Percentiles rank a stretch among this genome's conserved stretches.
These are phyloP conservation scores for Solanum bulbocastanum DNA, from an alignment of 257 asterid species.

Conservation along the genomic window DNA sequence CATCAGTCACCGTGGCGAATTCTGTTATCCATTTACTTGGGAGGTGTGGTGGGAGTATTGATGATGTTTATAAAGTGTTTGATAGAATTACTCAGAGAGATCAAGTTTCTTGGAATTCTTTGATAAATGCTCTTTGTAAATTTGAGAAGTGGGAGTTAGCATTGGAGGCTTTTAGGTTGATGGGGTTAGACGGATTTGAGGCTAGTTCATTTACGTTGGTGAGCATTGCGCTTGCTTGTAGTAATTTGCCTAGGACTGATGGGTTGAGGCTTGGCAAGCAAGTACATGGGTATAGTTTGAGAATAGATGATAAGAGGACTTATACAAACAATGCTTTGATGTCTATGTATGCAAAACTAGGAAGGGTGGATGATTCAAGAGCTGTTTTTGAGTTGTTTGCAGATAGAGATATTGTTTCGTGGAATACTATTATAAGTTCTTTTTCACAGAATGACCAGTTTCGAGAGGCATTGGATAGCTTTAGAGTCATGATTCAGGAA, in stretches of 20 bases:
- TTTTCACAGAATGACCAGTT: constrained; percentile 40
- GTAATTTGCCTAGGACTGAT: constrained; percentile 40
- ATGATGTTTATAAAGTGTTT: constrained; percentile 49
- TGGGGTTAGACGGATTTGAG: constrained; percentile 45
- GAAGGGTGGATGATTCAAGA: constrained; percentile 44
- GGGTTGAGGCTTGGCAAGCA: constrained; percentile 75
- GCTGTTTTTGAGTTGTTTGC: constrained; percentile 41
- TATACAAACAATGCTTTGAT: constrained; percentile 66
- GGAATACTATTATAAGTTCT: constrained; percentile 70
- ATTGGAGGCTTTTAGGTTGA: constrained; percentile 48
- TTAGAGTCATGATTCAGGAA: constrained; percentile 42
- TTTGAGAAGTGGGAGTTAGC: constrained; percentile 70
- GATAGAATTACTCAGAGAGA: constrained; percentile 62
- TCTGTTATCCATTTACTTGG: constrained; percentile 65
- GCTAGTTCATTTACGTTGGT: constrained; percentile 78
- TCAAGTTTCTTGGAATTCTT: constrained; percentile 83
- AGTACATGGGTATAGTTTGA: constrained; percentile 59
- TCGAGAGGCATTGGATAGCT: constrained; percentile 54
- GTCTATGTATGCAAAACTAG: constrained; percentile 79
- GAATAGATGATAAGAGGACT: constrained; percentile 46
- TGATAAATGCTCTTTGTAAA: constrained; percentile 64
- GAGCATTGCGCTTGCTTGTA: constrained; percentile 65
- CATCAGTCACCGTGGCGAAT: constrained; percentile 55
- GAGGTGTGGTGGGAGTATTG: constrained; percentile 33
- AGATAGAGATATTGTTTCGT: constrained; percentile 58